Evolutionary conservation across 2,329 filamentous ascomycete genomes (phyloP), one percentile per base, ranked within the genome.

Genomic region (Cyphellophora attinorum): DNA sequence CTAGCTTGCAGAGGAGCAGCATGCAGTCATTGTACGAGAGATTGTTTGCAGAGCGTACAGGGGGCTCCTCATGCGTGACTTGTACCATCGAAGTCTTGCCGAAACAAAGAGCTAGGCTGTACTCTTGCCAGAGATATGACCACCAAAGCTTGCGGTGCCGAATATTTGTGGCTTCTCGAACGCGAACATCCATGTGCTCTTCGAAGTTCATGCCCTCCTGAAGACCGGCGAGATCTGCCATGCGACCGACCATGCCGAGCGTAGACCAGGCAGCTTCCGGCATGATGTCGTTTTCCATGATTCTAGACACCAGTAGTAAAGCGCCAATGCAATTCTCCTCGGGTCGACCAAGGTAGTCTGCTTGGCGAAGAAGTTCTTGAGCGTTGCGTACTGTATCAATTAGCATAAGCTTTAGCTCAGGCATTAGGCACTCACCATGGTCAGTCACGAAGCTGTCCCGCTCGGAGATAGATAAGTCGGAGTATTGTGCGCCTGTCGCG

Each of bases 11-110:
- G 8, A 38, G 30, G 15, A 21, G 16, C 16, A 38, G 21, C 30
- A 38, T 34, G 31, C 30, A 38, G n/a, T 38, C 35, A 11, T 16
- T 21, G 17, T 38, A 38, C n/a, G 28, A 25, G 11, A 38, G 23
- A 27, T 17, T 27, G 2, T 14, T 11, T 16, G 15, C 30, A 12
- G 13, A 13, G 14, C 29, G 11, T 4, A 31, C 19, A 19, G 29
- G 29, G 8, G 29, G 29, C 8, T 31, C 29, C 13, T 31, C 29
- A 6, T 19, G 6, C 6, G 6, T 19, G 17, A 12, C 3, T 31
- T 19, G 16, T 5, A 21, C 12, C 6, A 19, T 13, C 15, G 19
- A 19, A 10, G 29, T 11, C 18, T 31, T 16, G 14, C 29, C 29
- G 19, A 31, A 31, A 12, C 29, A 31, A 18, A 31, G 29, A 5